Percentiles rank a stretch among this genome's conserved stretches.
phyloP scores from a whole-genome alignment of 257 asterid species.

The Solanum verrucosum region DNA sequence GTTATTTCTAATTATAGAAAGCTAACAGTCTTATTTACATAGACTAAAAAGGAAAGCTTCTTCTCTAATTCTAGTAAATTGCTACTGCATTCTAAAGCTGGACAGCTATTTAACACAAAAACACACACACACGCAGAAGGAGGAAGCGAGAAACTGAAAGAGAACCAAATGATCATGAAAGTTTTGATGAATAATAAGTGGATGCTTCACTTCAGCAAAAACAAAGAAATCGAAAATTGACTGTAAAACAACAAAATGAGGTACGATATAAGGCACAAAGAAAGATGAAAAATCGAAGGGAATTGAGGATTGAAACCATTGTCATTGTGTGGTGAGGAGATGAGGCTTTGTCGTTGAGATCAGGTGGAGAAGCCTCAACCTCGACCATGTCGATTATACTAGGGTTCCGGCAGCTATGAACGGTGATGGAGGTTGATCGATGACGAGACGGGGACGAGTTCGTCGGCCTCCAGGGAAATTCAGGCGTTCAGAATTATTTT shows the following conservation, averaged over 20 bases:
- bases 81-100: neutral
- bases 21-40: too few relatives aligned
- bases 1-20: too few relatives aligned
- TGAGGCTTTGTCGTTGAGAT: slow-evolving; percentile 1
- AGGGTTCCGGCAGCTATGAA: neutral
- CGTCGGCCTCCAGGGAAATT: neutral
- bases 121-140: neutral
- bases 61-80: neutral
- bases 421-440: neutral
- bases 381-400: neutral
- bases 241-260: neutral
- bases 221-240: neutral
- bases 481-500: neutral
- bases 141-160: neutral
- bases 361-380: slow-evolving; percentile 5
- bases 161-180: neutral
- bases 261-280: neutral
- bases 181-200: neutral
- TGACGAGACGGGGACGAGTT: too few relatives aligned
- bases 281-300: neutral
- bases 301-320: neutral
- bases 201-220: neutral
- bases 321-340: neutral
- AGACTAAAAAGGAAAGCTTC: neutral
- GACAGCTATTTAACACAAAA: neutral